Evolutionary conservation across 176 grass and related monocot genomes (phyloP).

Genomic region (Eleusine indica): DNA sequence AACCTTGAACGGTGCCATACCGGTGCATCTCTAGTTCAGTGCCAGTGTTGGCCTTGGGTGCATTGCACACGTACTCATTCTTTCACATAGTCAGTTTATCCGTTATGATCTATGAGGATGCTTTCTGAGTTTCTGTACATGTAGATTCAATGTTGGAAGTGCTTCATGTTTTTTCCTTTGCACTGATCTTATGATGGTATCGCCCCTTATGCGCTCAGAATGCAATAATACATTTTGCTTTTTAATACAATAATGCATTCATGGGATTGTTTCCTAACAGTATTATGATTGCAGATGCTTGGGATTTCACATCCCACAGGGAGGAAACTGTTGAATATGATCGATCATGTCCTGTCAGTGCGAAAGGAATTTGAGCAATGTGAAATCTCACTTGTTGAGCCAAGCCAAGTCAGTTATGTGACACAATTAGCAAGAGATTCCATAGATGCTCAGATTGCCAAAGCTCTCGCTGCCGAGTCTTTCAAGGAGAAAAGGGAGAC

Average conservation of each 20-base stretch:
- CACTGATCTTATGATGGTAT: not conserved
- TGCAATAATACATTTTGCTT: not conserved
- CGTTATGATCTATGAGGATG: not conserved
- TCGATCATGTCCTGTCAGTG: slow-evolving; percentile 50
- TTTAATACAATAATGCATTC: not conserved
- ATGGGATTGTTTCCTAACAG: slow-evolving; percentile 4
- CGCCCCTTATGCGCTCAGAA: not conserved
- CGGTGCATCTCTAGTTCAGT: not conserved
- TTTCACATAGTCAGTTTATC: not conserved
- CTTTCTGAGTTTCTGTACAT: not conserved
- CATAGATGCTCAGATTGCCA: slow-evolving; percentile 57
- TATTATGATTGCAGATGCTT: slow-evolving; percentile 46
- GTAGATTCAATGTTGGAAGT: not conserved
- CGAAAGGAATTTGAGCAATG: slow-evolving; percentile 62
- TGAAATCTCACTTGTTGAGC: slow-evolving; percentile 44
- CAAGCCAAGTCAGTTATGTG: slow-evolving; percentile 45
- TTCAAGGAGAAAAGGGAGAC: slow-evolving; percentile 58
- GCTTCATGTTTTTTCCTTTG: not conserved
- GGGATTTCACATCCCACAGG: slow-evolving; percentile 49
- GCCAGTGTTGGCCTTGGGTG: not conserved
- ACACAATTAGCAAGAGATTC: slow-evolving; percentile 68
- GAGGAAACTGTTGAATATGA: slow-evolving; percentile 46
- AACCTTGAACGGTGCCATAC: not conserved
- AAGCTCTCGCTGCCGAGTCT: slow-evolving; percentile 29
- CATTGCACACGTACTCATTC: not conserved